phyloP scores from a whole-genome alignment of 176 grass and related monocot genomes.

The Carex scoparia region DNA sequence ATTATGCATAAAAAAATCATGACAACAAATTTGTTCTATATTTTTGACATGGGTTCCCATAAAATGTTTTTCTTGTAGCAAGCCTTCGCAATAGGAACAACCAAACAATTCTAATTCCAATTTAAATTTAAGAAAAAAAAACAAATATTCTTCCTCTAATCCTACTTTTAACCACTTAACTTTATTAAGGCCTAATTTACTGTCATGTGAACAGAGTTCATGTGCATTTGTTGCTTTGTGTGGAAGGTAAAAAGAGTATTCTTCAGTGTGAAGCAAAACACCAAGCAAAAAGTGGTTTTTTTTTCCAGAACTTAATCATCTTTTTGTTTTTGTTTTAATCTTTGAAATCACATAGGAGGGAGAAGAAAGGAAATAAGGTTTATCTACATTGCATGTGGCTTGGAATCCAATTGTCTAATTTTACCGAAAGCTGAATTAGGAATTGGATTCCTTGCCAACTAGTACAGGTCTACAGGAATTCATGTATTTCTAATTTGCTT shows the following conservation, averaged over 20 bases:
- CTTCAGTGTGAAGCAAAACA: background rate
- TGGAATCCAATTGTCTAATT: background rate
- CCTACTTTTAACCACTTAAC: background rate
- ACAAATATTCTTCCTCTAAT: background rate
- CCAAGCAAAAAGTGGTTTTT: background rate
- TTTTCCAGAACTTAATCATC: background rate
- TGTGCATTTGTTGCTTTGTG: background rate
- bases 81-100: background rate
- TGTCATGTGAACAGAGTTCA: constrained; percentile 4
- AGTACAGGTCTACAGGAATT: background rate
- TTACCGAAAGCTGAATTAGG: background rate
- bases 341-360: background rate
- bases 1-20: too few species aligned
- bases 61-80: too few species aligned
- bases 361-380: background rate
- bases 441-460: constrained; percentile 14
- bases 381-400: background rate
- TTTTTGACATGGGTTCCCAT: too few species aligned
- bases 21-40: too few species aligned
- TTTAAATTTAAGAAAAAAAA: background rate
- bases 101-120: background rate
- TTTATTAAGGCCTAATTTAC: background rate
- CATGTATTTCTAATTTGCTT: background rate
- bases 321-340: background rate
- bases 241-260: constrained; percentile 5